A percentile compares a stretch with the other conserved stretches of the same genome.
These are phyloP conservation scores for Trichoderma koningii DNA, from an alignment of 2,329 filamentous ascomycete species.

Conservation along the genomic window DNA sequence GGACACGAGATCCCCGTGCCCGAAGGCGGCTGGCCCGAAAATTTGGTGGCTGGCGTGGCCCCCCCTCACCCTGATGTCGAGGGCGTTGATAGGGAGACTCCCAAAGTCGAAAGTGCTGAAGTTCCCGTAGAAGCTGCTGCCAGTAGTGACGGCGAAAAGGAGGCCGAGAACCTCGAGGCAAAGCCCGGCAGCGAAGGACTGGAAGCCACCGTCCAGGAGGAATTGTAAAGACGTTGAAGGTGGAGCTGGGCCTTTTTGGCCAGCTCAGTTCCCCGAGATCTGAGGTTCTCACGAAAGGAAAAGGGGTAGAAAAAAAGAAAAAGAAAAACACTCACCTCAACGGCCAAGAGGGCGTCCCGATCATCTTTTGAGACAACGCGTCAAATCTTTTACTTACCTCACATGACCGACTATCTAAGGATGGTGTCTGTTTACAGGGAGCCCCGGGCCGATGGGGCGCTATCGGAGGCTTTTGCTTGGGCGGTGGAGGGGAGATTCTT, in stretches of 20 bases:
- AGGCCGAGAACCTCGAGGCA: slow-evolving; percentile 55
- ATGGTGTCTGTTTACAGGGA: slow-evolving; percentile 4
- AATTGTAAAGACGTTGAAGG: slow-evolving; percentile 37
- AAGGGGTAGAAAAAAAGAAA: background rate
- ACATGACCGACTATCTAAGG: background rate
- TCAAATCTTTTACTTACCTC: background rate
- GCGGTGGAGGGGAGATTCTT: slow-evolving; percentile 5
- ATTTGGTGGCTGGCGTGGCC: slow-evolving; percentile 47
- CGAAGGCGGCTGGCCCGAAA: slow-evolving; percentile 44
- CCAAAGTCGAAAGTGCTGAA: slow-evolving; percentile 44
- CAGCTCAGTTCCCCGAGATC: background rate
- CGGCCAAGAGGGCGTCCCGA: slow-evolving; percentile 12
- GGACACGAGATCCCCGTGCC: slow-evolving; percentile 71
- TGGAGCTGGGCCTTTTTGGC: background rate
- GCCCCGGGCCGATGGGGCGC: slow-evolving; percentile 7
- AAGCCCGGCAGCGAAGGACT: slow-evolving; percentile 66
- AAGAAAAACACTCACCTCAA: slow-evolving; percentile 8
- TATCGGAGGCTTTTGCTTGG: slow-evolving; percentile 7
- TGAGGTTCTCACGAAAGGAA: slow-evolving; percentile 7
- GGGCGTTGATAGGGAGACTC: slow-evolving; percentile 61
- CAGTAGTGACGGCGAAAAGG: slow-evolving; percentile 62
- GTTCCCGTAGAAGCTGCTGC: slow-evolving; percentile 47
- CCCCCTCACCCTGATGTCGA: slow-evolving; percentile 64
- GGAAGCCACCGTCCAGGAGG: slow-evolving; percentile 53
- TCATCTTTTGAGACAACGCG: slow-evolving; percentile 21